Evolutionary conservation across 2,329 filamentous ascomycete genomes (phyloP).

Genomic region (Gremmenia infestans): DNA sequence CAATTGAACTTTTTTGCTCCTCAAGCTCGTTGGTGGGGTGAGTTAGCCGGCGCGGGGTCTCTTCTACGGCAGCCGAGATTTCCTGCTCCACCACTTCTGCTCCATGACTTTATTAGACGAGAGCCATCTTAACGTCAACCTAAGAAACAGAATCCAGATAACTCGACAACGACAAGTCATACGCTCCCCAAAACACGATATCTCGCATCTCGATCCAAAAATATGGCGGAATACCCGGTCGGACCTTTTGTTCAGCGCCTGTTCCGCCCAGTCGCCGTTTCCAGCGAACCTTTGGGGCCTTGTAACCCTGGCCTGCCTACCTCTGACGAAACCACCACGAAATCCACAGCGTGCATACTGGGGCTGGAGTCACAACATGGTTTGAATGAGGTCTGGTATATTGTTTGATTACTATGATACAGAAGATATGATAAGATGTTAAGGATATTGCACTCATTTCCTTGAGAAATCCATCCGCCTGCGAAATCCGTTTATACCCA

Average conservation of each 20-base stretch:
- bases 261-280: background rate
- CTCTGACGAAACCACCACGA: background rate
- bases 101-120: conserved; percentile 8
- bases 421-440: background rate
- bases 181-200: background rate
- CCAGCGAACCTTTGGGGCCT: background rate
- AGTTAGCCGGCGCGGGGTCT: background rate
- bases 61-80: background rate
- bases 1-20: background rate
- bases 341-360: background rate
- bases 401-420: background rate
- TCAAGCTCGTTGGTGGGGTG: background rate
- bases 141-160: conserved; percentile 15
- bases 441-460: background rate
- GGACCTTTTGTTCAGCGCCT: conserved; percentile 7
- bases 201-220: background rate
- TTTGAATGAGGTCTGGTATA: background rate
- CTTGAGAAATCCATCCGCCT: background rate
- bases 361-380: background rate
- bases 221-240: conserved; percentile 22
- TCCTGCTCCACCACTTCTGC: background rate
- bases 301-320: background rate
- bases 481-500: background rate
- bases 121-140: conserved; percentile 27
- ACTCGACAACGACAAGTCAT: conserved; percentile 16